Conservation (phyloP, 139 green algal species). For the Chlorella sp. region DNA sequence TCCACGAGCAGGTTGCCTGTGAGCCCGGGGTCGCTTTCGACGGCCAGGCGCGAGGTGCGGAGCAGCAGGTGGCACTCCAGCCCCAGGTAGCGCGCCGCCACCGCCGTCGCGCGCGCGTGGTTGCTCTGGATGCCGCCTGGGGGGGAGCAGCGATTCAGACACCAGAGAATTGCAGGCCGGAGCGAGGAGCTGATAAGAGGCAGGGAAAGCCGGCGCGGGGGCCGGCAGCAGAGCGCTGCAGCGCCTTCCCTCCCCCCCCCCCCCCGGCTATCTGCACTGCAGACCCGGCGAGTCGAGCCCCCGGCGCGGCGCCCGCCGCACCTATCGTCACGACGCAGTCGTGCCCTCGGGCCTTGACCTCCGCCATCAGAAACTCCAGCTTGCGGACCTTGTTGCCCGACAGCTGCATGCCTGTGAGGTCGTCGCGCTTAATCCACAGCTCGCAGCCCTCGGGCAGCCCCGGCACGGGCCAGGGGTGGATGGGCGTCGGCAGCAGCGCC, state of each 20-base stretch:
- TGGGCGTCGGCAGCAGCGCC: conserved; percentile 42
- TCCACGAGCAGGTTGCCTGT: conserved; percentile 93
- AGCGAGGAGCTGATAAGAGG: too few relatives aligned
- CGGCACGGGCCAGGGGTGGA: conserved; percentile 77
- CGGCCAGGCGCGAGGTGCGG: conserved; percentile 65
- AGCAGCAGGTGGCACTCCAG: conserved; percentile 89
- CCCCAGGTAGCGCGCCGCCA: conserved; percentile 69
- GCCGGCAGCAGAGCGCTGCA: too few relatives aligned
- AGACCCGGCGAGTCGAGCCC: too few relatives aligned
- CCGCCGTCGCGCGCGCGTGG: conserved; percentile 67
- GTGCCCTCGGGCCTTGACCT: conserved; percentile 59
- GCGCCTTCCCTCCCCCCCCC: too few relatives aligned
- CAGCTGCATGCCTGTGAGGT: conserved; percentile 90
- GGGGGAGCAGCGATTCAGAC: too few relatives aligned
- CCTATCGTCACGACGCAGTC: conserved; percentile 91
- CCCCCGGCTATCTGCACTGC: too few relatives aligned
- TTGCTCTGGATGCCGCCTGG: conserved; percentile 96
- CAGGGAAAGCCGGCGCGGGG: too few relatives aligned
- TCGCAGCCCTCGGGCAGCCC: conserved; percentile 69
- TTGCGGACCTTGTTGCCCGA: conserved; percentile 97
- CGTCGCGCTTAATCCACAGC: conserved; percentile 91
- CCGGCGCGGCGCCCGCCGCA: too few relatives aligned
- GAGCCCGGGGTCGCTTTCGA: conserved; percentile 80
- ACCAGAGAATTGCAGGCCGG: too few relatives aligned
- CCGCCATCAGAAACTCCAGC: conserved; percentile 94